Evolutionary conservation across 495 filamentous ascomycete genomes (phyloP), one percentile per base, ranked within the genome.

Genomic region (Chaetomium fimeti): DNA sequence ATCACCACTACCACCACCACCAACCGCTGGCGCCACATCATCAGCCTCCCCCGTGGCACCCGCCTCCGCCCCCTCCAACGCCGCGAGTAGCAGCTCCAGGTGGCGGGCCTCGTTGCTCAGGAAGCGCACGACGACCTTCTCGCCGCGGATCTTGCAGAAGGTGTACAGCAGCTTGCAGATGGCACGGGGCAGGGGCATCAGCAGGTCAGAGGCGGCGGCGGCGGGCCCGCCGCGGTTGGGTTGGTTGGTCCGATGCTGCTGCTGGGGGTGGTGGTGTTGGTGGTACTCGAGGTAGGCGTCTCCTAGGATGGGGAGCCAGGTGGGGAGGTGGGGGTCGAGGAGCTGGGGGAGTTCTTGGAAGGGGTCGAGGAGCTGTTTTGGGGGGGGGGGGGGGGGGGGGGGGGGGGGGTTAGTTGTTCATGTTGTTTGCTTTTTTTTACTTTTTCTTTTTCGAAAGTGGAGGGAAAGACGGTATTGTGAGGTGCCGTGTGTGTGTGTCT

Each of bases 291-390:
- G 77, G 66, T 91, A 93, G 42, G 88, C 87, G 71, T 85, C 81
- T 22, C 90, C 87, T 52, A 97, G 80, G 9, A 83, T 79, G 38
- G 89, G 85, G 45, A 98, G 74, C 71, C 95, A 84, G 62, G 78
- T 79, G 62, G 87, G 84, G 51, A 99, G 83, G 72, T 94, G 81
- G 1, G 92, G 88, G 75, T 99, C 94, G n/a, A 99, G 85, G 5
- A 99, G 84, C 72, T 99, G 94, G 22, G 94, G 93, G 69, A 91
- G 89, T 78, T 97, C 94, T 81, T 97, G 94, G 71, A 98, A 98
- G 42, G 88, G 91, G 64, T 96, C 92, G 38, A 98, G 82, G 81
- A 96, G 75, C 75, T 76, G 18, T 5, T 1, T 7, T 2, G 36
- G 5, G 60, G 29, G 29, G 29, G 32, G 7, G 13, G 13, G 24